phyloP scores from a whole-genome alignment of 1,284 basidiomycete genomes.

The Agroathelia rolfsii region DNA sequence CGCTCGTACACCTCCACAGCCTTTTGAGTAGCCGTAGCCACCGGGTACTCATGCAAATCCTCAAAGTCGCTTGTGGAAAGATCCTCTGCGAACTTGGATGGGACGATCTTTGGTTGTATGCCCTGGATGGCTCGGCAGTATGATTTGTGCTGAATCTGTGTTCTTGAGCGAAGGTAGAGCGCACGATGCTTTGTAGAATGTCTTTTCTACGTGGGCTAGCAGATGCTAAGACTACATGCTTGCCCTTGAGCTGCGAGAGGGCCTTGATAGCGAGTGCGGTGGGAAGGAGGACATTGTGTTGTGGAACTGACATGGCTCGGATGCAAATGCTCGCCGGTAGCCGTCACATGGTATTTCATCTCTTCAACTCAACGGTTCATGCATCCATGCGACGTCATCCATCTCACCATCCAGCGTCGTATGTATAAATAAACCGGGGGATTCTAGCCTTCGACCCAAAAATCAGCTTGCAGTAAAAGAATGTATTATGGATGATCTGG shows the following conservation, averaged over 20 bases:
- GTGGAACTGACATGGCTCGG: no score
- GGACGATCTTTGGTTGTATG: conserved; percentile 76
- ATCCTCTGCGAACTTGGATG: conserved; percentile 84
- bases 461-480: no score
- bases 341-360: no score
- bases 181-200: conserved; percentile 72
- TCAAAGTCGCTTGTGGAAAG: conserved; percentile 62
- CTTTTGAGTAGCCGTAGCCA: conserved; percentile 88
- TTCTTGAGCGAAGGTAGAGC: conserved; percentile 23
- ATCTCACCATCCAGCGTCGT: no score
- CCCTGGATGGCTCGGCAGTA: conserved; percentile 43
- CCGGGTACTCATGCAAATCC: conserved; percentile 85
- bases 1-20: conserved; percentile 89
- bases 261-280: conserved; percentile 64
- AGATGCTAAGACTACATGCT: conserved; percentile 78
- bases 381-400: no score
- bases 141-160: neutral
- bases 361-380: no score
- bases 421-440: no score
- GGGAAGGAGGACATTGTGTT: no score
- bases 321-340: no score
- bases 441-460: no score
- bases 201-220: conserved; percentile 80
- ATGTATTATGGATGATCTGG: no score
- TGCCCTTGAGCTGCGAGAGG: conserved; percentile 63